Evolutionary conservation across 495 filamentous ascomycete genomes (phyloP).

Genomic region (Tuber melanosporum): DNA sequence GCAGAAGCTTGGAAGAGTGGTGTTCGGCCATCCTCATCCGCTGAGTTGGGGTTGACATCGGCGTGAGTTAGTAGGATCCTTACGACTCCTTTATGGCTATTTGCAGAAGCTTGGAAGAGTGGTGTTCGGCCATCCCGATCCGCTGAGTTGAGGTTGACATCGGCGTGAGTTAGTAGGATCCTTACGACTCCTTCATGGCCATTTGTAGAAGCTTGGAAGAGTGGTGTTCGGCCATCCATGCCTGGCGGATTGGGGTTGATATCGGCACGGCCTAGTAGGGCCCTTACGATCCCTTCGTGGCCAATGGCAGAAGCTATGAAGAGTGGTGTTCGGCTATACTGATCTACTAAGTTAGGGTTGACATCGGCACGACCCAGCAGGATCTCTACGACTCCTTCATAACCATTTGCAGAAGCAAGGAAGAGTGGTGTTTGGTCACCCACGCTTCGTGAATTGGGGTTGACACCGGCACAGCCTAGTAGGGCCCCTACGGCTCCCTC

Average conservation of each 20-base stretch:
- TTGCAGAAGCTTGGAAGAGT: too few relatives aligned
- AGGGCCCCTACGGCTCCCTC: background rate
- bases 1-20: background rate
- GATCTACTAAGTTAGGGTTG: background rate
- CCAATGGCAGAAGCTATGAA: background rate
- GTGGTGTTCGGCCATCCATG: too few relatives aligned
- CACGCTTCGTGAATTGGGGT: background rate
- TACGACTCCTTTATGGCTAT: background rate
- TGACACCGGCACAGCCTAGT: background rate
- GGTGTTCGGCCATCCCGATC: too few relatives aligned
- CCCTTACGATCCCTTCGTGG: background rate
- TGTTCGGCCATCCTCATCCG: background rate
- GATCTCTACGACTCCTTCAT: background rate
- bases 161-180: too few relatives aligned
- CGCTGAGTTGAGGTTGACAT: too few relatives aligned
- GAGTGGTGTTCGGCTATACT: background rate
- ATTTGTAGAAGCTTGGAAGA: too few relatives aligned
- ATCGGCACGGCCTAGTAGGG: background rate
- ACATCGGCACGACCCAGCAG: background rate
- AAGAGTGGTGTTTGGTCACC: background rate
- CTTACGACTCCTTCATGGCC: too few relatives aligned
- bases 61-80: background rate
- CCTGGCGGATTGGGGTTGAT: background rate
- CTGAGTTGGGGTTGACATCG: background rate
- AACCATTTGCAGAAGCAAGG: background rate